Percentiles rank a stretch among this genome's conserved stretches.
Evolutionary conservation across 2,329 filamentous ascomycete species (phyloP).

Genomic region (Emmonsia crescens): DNA sequence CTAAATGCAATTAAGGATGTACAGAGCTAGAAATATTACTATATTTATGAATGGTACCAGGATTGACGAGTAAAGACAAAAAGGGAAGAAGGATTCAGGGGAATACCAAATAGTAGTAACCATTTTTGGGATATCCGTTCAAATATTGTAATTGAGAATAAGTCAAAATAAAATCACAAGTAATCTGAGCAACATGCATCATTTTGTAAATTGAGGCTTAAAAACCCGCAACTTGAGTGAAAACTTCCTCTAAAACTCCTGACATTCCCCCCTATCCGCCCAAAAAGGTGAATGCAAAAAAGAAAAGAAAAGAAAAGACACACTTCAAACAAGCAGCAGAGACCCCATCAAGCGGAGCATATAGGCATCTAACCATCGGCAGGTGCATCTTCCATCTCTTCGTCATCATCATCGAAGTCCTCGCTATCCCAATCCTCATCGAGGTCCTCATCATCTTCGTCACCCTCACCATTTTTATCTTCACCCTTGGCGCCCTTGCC

Average conservation of each 20-base stretch:
- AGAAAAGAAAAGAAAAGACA: background rate
- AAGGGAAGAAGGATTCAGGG: too few species aligned
- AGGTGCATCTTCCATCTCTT: slow-evolving; percentile 19
- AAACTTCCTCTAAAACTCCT: background rate
- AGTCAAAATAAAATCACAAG: background rate
- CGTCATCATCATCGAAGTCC: slow-evolving; percentile 37
- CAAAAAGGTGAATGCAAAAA: background rate
- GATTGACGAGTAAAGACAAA: background rate
- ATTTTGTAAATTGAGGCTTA: background rate
- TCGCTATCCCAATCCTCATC: slow-evolving; percentile 45
- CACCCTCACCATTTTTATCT: slow-evolving; percentile 36
- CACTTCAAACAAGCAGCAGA: background rate
- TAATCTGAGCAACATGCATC: background rate
- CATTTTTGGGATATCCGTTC: too few species aligned
- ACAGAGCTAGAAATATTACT: background rate
- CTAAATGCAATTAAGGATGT: background rate
- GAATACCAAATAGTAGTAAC: too few species aligned
- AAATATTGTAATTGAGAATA: background rate
- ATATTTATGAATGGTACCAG: background rate
- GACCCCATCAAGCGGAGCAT: background rate
- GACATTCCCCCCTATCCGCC: background rate
- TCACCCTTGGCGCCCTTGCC: slow-evolving; percentile 37
- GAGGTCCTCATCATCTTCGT: slow-evolving; percentile 42
- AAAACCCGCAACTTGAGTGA: background rate
- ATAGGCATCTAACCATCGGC: background rate